Evolutionary conservation across 2,329 filamentous ascomycete species (phyloP), one percentile per base, ranked within the genome.

Genomic region (Biscogniauxia mediterranea): DNA sequence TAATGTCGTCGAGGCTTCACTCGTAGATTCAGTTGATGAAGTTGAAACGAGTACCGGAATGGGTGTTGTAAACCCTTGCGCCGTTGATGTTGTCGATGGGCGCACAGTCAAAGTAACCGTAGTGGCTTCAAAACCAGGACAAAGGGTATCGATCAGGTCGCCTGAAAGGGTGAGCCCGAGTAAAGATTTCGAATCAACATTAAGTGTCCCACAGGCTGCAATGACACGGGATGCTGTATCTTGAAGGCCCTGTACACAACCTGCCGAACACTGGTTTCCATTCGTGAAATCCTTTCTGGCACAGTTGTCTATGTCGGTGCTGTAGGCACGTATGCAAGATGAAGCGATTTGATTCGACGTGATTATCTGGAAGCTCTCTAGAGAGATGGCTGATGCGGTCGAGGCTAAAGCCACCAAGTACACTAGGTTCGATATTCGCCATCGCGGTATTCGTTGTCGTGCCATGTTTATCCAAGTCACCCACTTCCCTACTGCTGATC

Each of bases 331-430:
- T 38, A 72, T 67, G 55, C 71, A 73, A 3, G 57, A 55, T n/a
- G 65, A 66, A 9, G 69, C 63, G 55, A 72, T 66, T 46, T 67
- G 65, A 19, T 67, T 58, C 54, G 71, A 68, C n/a, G 66, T 65
- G 42, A 73, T 68, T 20, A 60, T 17, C 52, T 73, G 71, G 42
- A 73, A 72, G 21, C 71, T 63, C 53, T 70, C 68, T 21, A 73
- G 20, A n/a, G 68, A 71, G 60, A 73, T 63, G 13, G 69, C 69
- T 23, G 67, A 68, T 11, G 66, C 55, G 28, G 63, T 65, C 46
- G 67, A 69, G 52, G 61, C 63, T 54, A 71, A 56, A 15, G 57
- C 55, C 15, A 69, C 52, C 3, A 73, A 23, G 25, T 64, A 56
- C 20, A 58, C 17, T 11, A 69, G 58, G 28, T 56, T 60, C 19